Conservation (phyloP, 2,329 filamentous ascomycete genomes). For the Fusarium neocosmosporiellum region DNA sequence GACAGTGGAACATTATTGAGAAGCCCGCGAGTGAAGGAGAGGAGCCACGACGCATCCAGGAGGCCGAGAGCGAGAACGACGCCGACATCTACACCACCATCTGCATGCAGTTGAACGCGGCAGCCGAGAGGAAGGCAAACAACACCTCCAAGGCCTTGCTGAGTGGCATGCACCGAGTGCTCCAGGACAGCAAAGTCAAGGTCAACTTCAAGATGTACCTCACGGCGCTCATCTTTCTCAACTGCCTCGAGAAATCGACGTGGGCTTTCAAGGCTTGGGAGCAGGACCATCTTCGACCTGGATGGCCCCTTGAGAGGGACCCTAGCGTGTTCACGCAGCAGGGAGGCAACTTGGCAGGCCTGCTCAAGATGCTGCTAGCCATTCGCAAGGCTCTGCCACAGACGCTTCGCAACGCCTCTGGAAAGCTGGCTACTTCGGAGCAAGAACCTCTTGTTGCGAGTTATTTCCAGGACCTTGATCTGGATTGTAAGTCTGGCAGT, state of each 20-base stretch:
- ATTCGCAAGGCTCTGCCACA: slow-evolving; percentile 70
- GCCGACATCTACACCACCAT: slow-evolving; percentile 70
- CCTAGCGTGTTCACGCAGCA: slow-evolving; percentile 69
- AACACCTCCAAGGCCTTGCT: slow-evolving; percentile 68
- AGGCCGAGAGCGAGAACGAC: slow-evolving; percentile 59
- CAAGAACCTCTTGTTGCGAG: slow-evolving; percentile 57
- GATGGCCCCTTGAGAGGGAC: slow-evolving; percentile 70
- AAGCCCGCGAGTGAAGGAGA: slow-evolving; percentile 56
- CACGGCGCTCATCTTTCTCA: slow-evolving; percentile 70
- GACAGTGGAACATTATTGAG: slow-evolving; percentile 68
- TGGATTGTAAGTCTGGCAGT: slow-evolving; percentile 67
- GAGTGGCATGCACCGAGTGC: slow-evolving; percentile 68
- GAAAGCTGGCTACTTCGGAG: slow-evolving; percentile 60
- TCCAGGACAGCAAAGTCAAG: slow-evolving; percentile 70
- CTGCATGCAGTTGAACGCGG: slow-evolving; percentile 72
- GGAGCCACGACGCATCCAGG: slow-evolving; percentile 60
- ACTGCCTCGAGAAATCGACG: slow-evolving; percentile 74
- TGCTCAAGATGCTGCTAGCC: slow-evolving; percentile 70
- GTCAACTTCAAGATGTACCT: slow-evolving; percentile 72
- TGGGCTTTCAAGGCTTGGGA: slow-evolving; percentile 78
- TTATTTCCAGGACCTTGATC: slow-evolving; percentile 67
- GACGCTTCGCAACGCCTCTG: slow-evolving; percentile 59
- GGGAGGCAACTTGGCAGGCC: slow-evolving; percentile 67
- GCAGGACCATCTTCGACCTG: slow-evolving; percentile 67
- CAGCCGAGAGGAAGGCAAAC: slow-evolving; percentile 72